These are phyloP conservation scores for Wickerhamomyces sp. DNA, from an alignment of 1,139 yeast species.

Conservation along the genomic window DNA sequence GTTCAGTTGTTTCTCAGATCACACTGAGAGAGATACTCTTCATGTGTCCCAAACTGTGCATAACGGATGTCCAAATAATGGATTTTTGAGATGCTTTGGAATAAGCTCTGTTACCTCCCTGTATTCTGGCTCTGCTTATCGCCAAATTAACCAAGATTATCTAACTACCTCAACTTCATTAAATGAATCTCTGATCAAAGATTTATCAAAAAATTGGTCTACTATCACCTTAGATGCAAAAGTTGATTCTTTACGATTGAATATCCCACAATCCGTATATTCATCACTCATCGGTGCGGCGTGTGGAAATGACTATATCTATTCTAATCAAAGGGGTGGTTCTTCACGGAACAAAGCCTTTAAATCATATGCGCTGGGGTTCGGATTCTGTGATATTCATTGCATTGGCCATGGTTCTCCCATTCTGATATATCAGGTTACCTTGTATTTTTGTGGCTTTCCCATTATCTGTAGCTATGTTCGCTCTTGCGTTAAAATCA, in stretches of 20 bases:
- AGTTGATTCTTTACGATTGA: conserved; percentile 1
- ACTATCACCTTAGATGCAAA: background rate
- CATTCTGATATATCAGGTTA: background rate
- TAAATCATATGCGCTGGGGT: conserved; percentile 2
- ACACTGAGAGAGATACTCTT: background rate
- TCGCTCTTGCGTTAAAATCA: conserved; percentile 1
- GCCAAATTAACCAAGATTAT: conserved; percentile 2
- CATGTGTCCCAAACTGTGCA: background rate
- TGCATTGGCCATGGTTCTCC: background rate
- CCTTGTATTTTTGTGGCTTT: conserved; percentile 1
- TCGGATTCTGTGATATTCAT: conserved; percentile 1
- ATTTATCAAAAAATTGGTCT: background rate
- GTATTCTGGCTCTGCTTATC: conserved; percentile 3
- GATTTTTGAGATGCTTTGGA: conserved; percentile 7
- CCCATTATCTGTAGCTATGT: conserved; percentile 2
- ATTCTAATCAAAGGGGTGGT: background rate
- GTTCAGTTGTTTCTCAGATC: conserved; percentile 6
- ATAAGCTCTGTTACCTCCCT: background rate
- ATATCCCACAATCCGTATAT: conserved; percentile 2
- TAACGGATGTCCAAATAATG: conserved; percentile 7
- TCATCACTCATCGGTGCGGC: background rate
- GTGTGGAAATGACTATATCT: conserved; percentile 1
- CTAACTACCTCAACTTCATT: conserved; percentile 3
- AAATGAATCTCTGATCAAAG: conserved; percentile 1
- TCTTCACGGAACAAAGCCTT: conserved; percentile 2